Conservation (phyloP, 1,139 yeast genomes). For the Candida glucosophila region DNA sequence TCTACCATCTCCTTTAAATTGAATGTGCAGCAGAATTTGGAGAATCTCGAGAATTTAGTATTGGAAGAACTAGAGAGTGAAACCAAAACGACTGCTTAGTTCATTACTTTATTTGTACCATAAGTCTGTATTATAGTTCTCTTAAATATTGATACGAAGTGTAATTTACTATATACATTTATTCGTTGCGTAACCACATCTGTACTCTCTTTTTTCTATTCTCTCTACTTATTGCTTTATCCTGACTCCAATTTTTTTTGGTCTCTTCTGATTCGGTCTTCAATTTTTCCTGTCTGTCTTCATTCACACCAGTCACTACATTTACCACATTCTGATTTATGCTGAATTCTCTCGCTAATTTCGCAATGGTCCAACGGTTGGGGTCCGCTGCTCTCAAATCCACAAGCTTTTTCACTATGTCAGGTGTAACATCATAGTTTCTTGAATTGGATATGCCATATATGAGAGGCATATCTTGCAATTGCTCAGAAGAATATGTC, state of each 20-base stretch:
- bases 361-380: conserved; percentile 54
- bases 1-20: conserved; percentile 56
- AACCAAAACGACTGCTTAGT: conserved; percentile 5
- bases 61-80: conserved; percentile 28
- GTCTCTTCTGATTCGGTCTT: conserved; percentile 9
- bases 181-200: conserved; percentile 58
- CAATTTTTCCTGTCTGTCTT: conserved; percentile 9
- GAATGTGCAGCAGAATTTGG: conserved; percentile 51
- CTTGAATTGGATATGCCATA: conserved; percentile 32
- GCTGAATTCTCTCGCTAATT: conserved; percentile 54
- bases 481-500: conserved; percentile 27
- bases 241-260: conserved; percentile 7
- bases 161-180: conserved; percentile 3
- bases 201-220: conserved; percentile 51
- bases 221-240: conserved; percentile 27
- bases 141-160: conserved; percentile 4
- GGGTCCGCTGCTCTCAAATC: conserved; percentile 57
- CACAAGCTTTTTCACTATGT: conserved; percentile 54
- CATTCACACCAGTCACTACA: conserved; percentile 14
- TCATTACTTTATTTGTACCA: conserved; percentile 5
- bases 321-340: conserved; percentile 21
- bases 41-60: conserved; percentile 42
- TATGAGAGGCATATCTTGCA: conserved; percentile 47
- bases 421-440: conserved; percentile 52
- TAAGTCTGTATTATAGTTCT: conserved; percentile 4